Base-by-base conservation (phyloP, 305 asterid species). In the Coffea humblotiana region DNA sequence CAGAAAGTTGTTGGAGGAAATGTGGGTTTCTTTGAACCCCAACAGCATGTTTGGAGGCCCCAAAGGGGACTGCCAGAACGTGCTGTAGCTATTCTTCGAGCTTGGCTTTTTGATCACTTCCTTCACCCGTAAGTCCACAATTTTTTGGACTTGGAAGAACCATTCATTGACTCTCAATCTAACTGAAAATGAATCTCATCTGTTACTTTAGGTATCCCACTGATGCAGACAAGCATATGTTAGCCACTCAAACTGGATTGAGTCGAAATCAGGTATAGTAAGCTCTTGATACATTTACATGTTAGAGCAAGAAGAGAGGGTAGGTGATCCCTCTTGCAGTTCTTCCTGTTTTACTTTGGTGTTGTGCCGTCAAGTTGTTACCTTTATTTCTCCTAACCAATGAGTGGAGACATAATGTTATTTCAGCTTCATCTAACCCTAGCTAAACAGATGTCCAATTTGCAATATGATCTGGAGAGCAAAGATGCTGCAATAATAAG, bases 51-150 rank as follows among this genome's bases (percentile, higher is more conserved):
- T 3, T 94, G 98, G 98, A 88, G 96, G 83, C 97, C 98, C 18
- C 98, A 94, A 81, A 76, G 98, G 61, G 98, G 98, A 82, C 85
- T 94, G 52, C 98, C 98, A 0, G 98, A 94, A 72, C 97, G 93
- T 0, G 96, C 98, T 7, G 96, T 94, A 60, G 88, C 94, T 2
- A 78, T 94, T 84, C 89, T 94, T 60, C 86, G 97, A 25, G 98
- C 97, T 43, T 94, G 98, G 97, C 91, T 94, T 8, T 94, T 94
- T 43, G 98, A 94, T 56, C 98, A 94, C 81, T 94, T 94, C 77
- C 98, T 94, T 77, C 98, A 94, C 82, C 98, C 97, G 98, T 93
- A 86, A 84, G 90, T 68, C 45, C 40, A 18, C 58, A 6, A 9
- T 8, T 8, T 6, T 40, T 47, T 48, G 2, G 25, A 15, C 8